Conservation (phyloP, 768 basidiomycete species). For the Mycena sanguinolenta region DNA sequence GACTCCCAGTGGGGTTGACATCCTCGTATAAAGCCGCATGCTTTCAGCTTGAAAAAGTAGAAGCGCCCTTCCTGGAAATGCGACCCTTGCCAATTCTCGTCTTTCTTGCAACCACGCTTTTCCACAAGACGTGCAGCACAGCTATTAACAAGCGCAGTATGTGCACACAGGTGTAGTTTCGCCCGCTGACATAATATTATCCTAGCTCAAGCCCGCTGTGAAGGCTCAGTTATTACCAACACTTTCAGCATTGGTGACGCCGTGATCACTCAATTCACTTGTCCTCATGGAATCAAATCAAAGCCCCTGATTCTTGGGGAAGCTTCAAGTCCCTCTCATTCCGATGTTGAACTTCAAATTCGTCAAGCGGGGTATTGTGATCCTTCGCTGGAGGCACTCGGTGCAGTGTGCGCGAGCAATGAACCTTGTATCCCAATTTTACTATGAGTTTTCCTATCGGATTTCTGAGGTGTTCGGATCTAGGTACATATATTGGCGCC, state of each 20-base stretch:
- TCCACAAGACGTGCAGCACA: constrained; percentile 6
- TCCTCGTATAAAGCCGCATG: constrained; percentile 14
- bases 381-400: constrained; percentile 3
- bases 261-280: constrained; percentile 7
- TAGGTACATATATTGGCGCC: constrained; percentile 10
- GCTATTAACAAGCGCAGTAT: constrained; percentile 11
- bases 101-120: constrained; percentile 13
- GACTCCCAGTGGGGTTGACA: constrained; percentile 4
- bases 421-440: constrained; percentile 12
- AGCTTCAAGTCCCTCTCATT: not conserved
- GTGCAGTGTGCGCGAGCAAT: constrained; percentile 2
- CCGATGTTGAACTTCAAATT: constrained; percentile 9
- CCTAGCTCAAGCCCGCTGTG: constrained; percentile 14
- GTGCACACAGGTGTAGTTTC: constrained; percentile 10
- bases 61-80: constrained; percentile 6
- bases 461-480: constrained; percentile 10
- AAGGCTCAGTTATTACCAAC: constrained; percentile 14
- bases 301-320: not conserved
- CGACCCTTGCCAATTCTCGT: constrained; percentile 13
- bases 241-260: constrained; percentile 11
- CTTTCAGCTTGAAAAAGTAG: constrained; percentile 9
- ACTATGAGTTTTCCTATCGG: not conserved
- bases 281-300: constrained; percentile 6
- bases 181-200: constrained; percentile 11
- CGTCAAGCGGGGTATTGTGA: constrained; percentile 11